Evolutionary conservation across 2,329 filamentous ascomycete species (phyloP).

Genomic region (Aspergillus transmontanensis): DNA sequence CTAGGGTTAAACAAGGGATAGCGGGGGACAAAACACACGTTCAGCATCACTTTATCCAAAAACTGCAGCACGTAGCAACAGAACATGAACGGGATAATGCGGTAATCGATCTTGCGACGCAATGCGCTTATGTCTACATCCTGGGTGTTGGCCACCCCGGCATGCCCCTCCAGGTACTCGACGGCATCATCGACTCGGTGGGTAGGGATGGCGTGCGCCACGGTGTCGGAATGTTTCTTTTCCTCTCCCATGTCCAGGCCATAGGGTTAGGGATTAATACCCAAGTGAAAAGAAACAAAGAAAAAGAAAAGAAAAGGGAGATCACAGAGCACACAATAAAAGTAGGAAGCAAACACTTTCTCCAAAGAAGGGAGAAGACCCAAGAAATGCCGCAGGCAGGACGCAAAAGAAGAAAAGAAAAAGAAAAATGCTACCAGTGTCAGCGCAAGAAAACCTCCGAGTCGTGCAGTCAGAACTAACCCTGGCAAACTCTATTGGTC

Average conservation of each 20-base stretch:
- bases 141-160: slow-evolving; percentile 1
- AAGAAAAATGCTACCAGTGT: background rate
- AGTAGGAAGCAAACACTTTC: background rate
- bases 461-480: background rate
- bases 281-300: background rate
- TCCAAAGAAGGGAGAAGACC: background rate
- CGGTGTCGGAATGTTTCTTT: slow-evolving; percentile 13
- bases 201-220: background rate
- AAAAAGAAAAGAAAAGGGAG: background rate
- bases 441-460: background rate
- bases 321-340: background rate
- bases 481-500: background rate
- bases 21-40: slow-evolving; percentile 18
- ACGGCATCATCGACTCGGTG: slow-evolving; percentile 24
- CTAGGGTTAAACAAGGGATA: background rate
- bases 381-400: background rate
- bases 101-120: slow-evolving; percentile 34
- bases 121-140: slow-evolving; percentile 24
- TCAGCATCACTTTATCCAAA: slow-evolving; percentile 38
- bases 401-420: background rate
- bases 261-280: background rate
- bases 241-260: background rate
- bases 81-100: slow-evolving; percentile 36
- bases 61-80: slow-evolving; percentile 37
- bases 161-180: slow-evolving; percentile 24